Conservation (phyloP, 1,139 yeast species). For the Taiozyma onychis region DNA sequence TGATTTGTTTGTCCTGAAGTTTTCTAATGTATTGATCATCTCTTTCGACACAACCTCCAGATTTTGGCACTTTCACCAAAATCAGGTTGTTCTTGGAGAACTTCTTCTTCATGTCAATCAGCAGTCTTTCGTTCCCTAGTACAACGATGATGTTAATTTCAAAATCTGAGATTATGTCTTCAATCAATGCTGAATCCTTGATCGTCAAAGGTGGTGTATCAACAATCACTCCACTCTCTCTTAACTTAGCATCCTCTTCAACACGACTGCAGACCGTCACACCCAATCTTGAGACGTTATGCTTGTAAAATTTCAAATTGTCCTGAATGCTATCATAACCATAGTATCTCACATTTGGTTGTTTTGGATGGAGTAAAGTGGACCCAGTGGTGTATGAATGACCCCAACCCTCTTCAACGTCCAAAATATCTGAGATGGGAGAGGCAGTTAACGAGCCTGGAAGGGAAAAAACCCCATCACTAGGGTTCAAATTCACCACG, state of each 20-base stretch:
- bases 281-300: constrained; percentile 52
- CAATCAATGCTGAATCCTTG: constrained; percentile 35
- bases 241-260: constrained; percentile 46
- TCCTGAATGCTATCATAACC: constrained; percentile 62
- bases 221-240: constrained; percentile 62
- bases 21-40: constrained; percentile 68
- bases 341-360: constrained; percentile 75
- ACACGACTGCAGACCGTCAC: constrained; percentile 52
- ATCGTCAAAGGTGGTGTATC: constrained; percentile 67
- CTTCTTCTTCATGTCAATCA: constrained; percentile 57
- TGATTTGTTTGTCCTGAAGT: constrained; percentile 68
- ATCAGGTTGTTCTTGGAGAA: constrained; percentile 31
- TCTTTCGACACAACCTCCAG: constrained; percentile 71
- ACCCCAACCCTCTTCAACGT: constrained; percentile 84
- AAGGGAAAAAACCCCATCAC: constrained; percentile 67
- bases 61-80: constrained; percentile 58
- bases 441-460: constrained; percentile 90
- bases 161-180: constrained; percentile 57
- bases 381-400: constrained; percentile 86
- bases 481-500: constrained; percentile 78
- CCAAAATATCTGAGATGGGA: constrained; percentile 74
- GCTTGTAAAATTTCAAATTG: constrained; percentile 57
- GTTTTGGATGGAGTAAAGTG: constrained; percentile 74
- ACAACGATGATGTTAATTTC: constrained; percentile 52
- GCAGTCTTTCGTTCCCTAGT: constrained; percentile 59